phyloP scores from a whole-genome alignment of 345 rosid genomes.

The Microthlaspi erraticum region DNA sequence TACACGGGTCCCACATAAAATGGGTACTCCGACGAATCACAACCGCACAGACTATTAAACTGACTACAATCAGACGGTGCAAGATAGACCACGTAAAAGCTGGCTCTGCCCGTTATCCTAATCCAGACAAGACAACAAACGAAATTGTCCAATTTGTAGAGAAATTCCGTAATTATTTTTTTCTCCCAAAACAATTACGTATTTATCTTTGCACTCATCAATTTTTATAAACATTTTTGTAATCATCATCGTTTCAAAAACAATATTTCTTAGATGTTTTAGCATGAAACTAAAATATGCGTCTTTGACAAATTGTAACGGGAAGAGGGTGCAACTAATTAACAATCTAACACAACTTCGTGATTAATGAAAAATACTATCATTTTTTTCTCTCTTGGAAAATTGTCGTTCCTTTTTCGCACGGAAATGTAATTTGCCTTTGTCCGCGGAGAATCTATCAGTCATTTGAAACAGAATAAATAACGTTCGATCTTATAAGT shows the following conservation, averaged over 20 bases:
- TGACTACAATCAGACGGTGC: slow-evolving; percentile 26
- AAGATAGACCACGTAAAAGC: slow-evolving; percentile 39
- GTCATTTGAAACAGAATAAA: background rate
- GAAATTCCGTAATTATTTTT: slow-evolving; percentile 1
- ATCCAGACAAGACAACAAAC: slow-evolving; percentile 23
- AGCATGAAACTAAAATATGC: background rate
- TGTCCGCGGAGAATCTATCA: background rate
- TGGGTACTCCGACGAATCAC: slow-evolving; percentile 27
- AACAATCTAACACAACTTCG: too few species aligned
- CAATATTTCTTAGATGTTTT: background rate
- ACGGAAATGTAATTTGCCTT: background rate
- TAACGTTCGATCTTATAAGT: background rate
- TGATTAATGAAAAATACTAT: too few species aligned
- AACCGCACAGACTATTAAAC: slow-evolving; percentile 18
- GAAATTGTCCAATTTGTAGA: slow-evolving; percentile 30
- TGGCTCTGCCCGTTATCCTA: slow-evolving; percentile 37
- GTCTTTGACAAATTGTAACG: too few species aligned
- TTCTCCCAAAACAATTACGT: background rate
- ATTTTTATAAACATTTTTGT: background rate
- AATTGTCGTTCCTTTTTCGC: too few species aligned
- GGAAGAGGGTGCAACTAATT: too few species aligned
- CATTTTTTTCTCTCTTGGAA: too few species aligned
- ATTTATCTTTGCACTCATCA: slow-evolving; percentile 20
- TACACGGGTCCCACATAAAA: slow-evolving; percentile 27
- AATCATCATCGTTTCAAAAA: background rate